Evolutionary conservation across 1,284 basidiomycete genomes (phyloP).

Genomic region (Rhodofomes roseus): DNA sequence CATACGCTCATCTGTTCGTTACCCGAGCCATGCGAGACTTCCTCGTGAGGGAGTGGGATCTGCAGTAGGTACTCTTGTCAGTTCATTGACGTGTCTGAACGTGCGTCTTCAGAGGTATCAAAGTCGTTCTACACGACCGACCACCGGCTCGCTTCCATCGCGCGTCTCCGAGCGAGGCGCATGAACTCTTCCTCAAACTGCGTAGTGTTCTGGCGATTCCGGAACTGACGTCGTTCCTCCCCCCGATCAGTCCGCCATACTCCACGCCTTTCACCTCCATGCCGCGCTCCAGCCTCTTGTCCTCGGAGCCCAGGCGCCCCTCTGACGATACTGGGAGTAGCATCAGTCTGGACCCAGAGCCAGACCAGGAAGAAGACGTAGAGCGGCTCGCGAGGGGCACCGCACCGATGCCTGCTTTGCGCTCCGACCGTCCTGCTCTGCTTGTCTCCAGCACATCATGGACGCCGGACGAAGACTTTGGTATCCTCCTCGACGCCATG

Average conservation of each 20-base stretch:
- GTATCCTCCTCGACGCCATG: conserved; percentile 76
- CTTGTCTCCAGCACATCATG: conserved; percentile 93
- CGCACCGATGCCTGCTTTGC: conserved; percentile 34
- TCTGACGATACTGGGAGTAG: conserved; percentile 24
- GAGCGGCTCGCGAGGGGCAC: conserved; percentile 26
- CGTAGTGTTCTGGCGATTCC: conserved; percentile 31
- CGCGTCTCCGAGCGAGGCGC: conserved; percentile 63
- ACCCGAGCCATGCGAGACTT: conserved; percentile 82
- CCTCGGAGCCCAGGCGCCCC: conserved; percentile 16
- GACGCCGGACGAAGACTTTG: conserved; percentile 98
- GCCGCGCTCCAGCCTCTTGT: conserved; percentile 10
- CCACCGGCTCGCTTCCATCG: conserved; percentile 81
- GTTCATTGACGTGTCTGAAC: conserved; percentile 1
- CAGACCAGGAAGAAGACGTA: neutral
- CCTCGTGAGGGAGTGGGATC: conserved; percentile 71
- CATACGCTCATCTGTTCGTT: conserved; percentile 93
- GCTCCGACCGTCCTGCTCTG: conserved; percentile 77
- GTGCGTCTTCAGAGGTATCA: conserved; percentile 58
- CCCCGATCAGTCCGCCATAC: conserved; percentile 42
- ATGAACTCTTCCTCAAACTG: conserved; percentile 68
- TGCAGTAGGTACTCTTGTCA: conserved; percentile 53
- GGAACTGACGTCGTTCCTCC: conserved; percentile 37
- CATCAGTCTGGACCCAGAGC: conserved; percentile 11
- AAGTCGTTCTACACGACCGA: conserved; percentile 81
- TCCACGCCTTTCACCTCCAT: conserved; percentile 61